phyloP scores from a whole-genome alignment of 2,329 filamentous ascomycete genomes.

The Apiospora phragmitis region DNA sequence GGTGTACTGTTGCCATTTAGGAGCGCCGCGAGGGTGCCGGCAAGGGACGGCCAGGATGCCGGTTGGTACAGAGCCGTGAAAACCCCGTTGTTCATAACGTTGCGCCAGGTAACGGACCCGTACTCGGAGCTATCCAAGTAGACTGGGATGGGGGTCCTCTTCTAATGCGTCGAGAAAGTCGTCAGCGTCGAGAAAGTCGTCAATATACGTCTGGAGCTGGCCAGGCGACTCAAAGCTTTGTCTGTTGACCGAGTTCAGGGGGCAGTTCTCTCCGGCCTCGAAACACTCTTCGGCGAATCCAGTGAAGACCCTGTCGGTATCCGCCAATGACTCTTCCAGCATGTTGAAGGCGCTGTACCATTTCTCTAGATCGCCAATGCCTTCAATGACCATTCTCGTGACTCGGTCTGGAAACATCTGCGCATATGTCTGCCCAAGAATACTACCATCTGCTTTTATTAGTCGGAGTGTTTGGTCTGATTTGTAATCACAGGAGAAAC shows the following conservation, averaged over 20 bases:
- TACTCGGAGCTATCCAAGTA: neutral
- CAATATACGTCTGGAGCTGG: neutral
- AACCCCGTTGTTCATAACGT: neutral
- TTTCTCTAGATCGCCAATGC: constrained; percentile 18
- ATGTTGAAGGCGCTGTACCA: neutral
- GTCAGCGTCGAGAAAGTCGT: neutral
- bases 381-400: constrained; percentile 37
- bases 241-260: neutral
- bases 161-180: neutral
- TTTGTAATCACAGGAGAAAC: too few species aligned
- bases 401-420: constrained; percentile 36
- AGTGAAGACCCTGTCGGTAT: neutral
- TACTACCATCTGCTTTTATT: constrained; percentile 28
- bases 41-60: neutral
- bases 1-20: too few species aligned
- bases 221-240: neutral
- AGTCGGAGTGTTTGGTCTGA: neutral
- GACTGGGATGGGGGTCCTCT: neutral
- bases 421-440: constrained; percentile 42
- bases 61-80: neutral
- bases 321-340: neutral
- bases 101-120: neutral
- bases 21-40: neutral
- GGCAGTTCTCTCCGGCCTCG: neutral
- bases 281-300: neutral